Percentiles rank a stretch among this genome's conserved stretches.
Conservation (phyloP, 257 asterid species). For the Solanum sejunctum region DNA sequence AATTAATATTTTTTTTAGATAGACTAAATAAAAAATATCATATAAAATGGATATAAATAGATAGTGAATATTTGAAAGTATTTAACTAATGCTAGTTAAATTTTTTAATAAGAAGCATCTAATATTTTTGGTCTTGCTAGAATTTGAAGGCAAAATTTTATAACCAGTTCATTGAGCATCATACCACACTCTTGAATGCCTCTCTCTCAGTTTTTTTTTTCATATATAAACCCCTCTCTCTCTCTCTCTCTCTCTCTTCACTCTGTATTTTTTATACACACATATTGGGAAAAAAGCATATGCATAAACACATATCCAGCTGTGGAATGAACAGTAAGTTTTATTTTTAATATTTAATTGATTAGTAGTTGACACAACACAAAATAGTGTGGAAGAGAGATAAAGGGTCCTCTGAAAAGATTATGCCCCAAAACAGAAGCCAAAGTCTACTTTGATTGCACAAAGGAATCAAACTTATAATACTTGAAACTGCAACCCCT, state of each 20-base stretch:
- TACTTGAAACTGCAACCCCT: too few relatives aligned
- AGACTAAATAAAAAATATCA: too few relatives aligned
- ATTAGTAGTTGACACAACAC: not conserved
- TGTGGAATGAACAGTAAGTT: not conserved
- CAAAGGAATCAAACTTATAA: not conserved
- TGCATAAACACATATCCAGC: not conserved
- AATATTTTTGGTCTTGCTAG: too few relatives aligned
- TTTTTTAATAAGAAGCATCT: too few relatives aligned
- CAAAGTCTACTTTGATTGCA: not conserved
- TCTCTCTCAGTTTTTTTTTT: too few relatives aligned
- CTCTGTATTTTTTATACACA: not conserved
- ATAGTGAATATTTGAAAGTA: too few relatives aligned
- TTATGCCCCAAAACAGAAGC: constrained; percentile 41
- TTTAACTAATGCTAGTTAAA: too few relatives aligned
- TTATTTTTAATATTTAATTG: not conserved
- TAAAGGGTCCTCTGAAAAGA: constrained; percentile 29
- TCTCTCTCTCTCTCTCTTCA: not conserved
- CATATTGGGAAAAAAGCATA: not conserved
- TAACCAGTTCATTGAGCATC: too few relatives aligned
- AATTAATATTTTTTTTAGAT: too few relatives aligned
- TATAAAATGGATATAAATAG: too few relatives aligned
- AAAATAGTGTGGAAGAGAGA: constrained; percentile 14
- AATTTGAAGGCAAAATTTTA: too few relatives aligned
- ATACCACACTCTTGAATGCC: too few relatives aligned
- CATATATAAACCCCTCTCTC: not conserved